phyloP scores from a whole-genome alignment of 208 protist genomes.

The Leishmania tropica region DNA sequence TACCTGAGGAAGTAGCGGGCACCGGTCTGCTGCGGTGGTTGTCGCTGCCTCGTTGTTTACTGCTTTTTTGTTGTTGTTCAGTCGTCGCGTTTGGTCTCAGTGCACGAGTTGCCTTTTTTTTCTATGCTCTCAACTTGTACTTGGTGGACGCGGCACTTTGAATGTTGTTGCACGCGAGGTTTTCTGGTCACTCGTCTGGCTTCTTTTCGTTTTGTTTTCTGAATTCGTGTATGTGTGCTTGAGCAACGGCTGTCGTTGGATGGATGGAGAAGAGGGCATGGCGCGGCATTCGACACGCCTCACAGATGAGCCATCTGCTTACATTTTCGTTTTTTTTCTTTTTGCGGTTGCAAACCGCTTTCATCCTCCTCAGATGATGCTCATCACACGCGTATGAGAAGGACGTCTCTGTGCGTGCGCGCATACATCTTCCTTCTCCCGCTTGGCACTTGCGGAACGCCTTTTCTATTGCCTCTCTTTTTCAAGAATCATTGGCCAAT shows the following conservation, averaged over 20 bases:
- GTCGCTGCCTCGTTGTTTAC: neutral
- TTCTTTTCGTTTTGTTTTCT: neutral
- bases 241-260: neutral
- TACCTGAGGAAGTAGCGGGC: neutral
- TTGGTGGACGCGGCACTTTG: neutral
- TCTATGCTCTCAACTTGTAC: neutral
- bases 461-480: neutral
- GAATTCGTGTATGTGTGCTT: neutral
- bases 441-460: neutral
- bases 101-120: neutral
- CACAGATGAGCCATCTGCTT: neutral
- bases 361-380: too few species aligned
- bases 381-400: neutral
- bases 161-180: neutral
- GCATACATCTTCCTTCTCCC: neutral
- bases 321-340: neutral
- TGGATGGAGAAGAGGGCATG: neutral
- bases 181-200: neutral
- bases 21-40: neutral
- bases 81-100: neutral
- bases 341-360: neutral
- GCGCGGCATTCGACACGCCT: neutral
- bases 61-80: neutral
- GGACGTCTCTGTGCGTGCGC: neutral
- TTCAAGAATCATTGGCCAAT: neutral